phyloP scores from a whole-genome alignment of 2,329 filamentous ascomycete genomes.

The Didymella glomerata region DNA sequence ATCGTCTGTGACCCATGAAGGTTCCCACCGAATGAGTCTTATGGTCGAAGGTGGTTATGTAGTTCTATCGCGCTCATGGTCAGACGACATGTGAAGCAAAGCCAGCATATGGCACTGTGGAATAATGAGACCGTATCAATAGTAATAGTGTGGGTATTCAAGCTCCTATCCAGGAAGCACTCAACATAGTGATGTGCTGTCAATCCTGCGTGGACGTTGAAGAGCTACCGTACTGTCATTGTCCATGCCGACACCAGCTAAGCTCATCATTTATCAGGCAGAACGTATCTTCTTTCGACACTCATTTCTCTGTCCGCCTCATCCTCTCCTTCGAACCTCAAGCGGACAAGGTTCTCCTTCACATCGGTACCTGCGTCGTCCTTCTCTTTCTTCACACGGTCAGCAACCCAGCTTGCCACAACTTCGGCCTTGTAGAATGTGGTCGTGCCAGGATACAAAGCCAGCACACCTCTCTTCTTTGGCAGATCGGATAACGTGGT shows the following conservation, averaged over 20 bases:
- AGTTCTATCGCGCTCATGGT: neutral
- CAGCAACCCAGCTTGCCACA: slow-evolving; percentile 52
- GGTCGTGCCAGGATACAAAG: slow-evolving; percentile 62
- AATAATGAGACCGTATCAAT: neutral
- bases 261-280: slow-evolving; percentile 47
- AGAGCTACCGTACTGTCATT: neutral
- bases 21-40: neutral
- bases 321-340: slow-evolving; percentile 61
- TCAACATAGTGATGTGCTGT: neutral
- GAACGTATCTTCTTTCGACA: slow-evolving; percentile 61
- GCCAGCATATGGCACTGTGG: neutral
- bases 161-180: neutral
- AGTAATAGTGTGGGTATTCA: neutral
- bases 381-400: slow-evolving; percentile 50
- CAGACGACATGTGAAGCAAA: neutral
- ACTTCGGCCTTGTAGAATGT: slow-evolving; percentile 64
- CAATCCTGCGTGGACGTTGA: neutral
- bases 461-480: slow-evolving; percentile 56
- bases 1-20: neutral
- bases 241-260: neutral
- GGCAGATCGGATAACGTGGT: slow-evolving; percentile 53
- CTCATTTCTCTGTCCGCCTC: slow-evolving; percentile 56
- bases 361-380: slow-evolving; percentile 51
- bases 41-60: neutral
- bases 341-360: slow-evolving; percentile 51